Conservation (phyloP, 228 moss, liverwort and hornwort genomes). For the Sphagnum fallax region DNA sequence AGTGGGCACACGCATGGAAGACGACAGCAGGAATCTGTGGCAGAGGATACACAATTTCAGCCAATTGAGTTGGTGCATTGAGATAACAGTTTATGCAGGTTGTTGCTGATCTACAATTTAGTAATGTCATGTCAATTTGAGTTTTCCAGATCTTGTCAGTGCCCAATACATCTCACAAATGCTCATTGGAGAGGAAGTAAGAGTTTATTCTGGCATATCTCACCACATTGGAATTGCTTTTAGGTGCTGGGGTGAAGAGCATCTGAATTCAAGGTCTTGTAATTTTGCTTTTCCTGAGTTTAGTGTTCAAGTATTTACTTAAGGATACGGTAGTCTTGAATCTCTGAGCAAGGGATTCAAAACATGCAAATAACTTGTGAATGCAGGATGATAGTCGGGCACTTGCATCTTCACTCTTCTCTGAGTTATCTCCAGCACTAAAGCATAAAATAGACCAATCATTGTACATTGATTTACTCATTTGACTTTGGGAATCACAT, state of each 20-base stretch:
- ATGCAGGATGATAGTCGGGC: constrained; percentile 86
- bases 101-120: constrained; percentile 8
- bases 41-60: constrained; percentile 39
- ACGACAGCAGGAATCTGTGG: constrained; percentile 75
- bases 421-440: constrained; percentile 50
- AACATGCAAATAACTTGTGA: constrained; percentile 1
- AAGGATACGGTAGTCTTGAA: background rate
- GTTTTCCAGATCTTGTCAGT: background rate
- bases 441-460: constrained; percentile 72
- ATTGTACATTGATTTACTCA: too few relatives aligned
- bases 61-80: too few relatives aligned
- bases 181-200: background rate
- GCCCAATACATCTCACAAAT: background rate
- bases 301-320: background rate
- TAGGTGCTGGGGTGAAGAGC: background rate
- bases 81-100: constrained; percentile 24
- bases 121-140: background rate
- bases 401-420: constrained; percentile 72
- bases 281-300: too few relatives aligned
- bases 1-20: constrained; percentile 83
- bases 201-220: background rate
- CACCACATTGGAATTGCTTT: background rate
- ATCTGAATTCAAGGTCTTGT: too few relatives aligned
- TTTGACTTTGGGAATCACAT: too few relatives aligned
- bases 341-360: background rate